Evolutionary conservation across 2,329 filamentous ascomycete species (phyloP), one percentile per base, ranked within the genome.

Genomic region (Seiridium cupressi): DNA sequence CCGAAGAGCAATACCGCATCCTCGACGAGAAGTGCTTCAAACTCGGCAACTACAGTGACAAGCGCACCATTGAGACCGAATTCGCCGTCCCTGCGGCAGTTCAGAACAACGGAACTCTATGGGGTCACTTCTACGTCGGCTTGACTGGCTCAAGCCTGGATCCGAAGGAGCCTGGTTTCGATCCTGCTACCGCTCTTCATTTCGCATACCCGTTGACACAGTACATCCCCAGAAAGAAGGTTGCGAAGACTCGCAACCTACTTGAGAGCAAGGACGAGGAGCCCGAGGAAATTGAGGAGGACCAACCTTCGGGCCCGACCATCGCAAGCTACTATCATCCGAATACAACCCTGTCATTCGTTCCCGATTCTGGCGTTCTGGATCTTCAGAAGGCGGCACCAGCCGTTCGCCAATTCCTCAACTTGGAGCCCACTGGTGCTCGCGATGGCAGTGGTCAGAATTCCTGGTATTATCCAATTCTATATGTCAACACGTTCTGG

Each of bases 401-500:
- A 1, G 90, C 92, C 1, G 79, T 91, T 59, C 86, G 89, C 57
- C 89, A 92, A 69, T 95, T 90, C 72, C 79, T 97, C 44, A 87
- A 88, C 51, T 83, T 97, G 38, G 95, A 98, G 73, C 75, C 85
- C 2, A 93, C 87, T 2, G 91, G 90, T 51, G 91, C 92, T 49
- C 87, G 95, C 62, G 95, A 99, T 73, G 87, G 83, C 2, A 87
- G 87, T 11, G 95, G 95, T 44, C 85, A 93, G 76, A 92, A 98
- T 76, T 89, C 89, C 62, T 99, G 93, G 93, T 99, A 98, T 67
- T 89, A 87, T 71, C 95, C 95, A 4, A 86, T 97, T 49, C 78
- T 98, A 44, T 99, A 92, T 73, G 81, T 95, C 72, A 99, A 99
- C 77, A 96, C 90, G 3, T 99, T 99, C 77, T 99, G 95, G 95